Evolutionary conservation across 1,139 yeast genomes (phyloP), one percentile per base, ranked within the genome.

Genomic region (Ogataea hybrid): DNA sequence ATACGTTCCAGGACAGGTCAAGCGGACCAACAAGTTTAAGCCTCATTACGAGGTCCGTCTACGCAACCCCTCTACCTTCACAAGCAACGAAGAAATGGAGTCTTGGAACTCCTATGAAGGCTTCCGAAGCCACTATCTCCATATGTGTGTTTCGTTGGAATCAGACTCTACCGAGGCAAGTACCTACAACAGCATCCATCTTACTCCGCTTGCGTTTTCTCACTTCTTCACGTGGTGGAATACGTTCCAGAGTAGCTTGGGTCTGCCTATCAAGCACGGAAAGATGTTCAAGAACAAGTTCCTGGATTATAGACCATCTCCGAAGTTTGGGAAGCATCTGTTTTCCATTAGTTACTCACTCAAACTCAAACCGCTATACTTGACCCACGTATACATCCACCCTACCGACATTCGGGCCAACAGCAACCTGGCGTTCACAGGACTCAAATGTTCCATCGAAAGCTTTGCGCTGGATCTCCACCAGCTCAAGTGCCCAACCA

Each of bases 171-270:
- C 51, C 2, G 34, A 37, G 10, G 20, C 59, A 12, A 46, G 34
- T 5, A 49, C 84, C 2, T 79, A 77, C 54, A 90, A 89, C 62
- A 73, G 89, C 1, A 76, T 83, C 12, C 94, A 89, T 59, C 64
- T 90, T 32, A 73, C 95, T 0, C 96, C 97, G 0, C 64, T 71
- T 29, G 73, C 84, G 0, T 69, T 88, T 49, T 64, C 67, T 10
- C 84, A 84, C 53, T 90, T 90, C 67, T 79, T 77, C 55, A 64
- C 67, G 31, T 92, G 97, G 97, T 89, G 96, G 96, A 65, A 71
- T 37, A 72, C 83, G 41, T 79, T 92, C 56, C 79, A 83, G 20
- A 79, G 86, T 34, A 75, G 77, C 25, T 67, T 84, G 23, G 81
- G 95, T 5, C 67, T 87, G 28, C 96, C 97, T 0, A 74, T 87